Percentiles rank a stretch among this genome's conserved stretches.
These are phyloP conservation scores for Colletotrichum chrysophilum DNA, from an alignment of 2,329 filamentous ascomycete genomes.

Conservation along the genomic window DNA sequence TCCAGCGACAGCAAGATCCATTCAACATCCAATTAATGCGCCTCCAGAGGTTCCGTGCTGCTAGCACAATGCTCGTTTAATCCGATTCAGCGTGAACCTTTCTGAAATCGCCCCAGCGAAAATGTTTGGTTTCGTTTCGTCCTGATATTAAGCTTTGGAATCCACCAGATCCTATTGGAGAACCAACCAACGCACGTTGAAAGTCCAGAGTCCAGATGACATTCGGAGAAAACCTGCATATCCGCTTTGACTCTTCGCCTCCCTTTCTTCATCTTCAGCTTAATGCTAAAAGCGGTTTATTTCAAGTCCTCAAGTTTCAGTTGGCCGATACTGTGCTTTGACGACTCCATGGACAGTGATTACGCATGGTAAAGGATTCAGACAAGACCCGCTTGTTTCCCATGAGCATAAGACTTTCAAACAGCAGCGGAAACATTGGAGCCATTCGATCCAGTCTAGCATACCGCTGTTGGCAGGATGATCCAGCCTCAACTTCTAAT, in stretches of 20 bases:
- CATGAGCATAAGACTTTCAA: neutral
- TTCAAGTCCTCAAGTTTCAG: neutral
- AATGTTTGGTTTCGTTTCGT: neutral
- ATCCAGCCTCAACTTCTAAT: neutral
- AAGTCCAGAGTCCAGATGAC: neutral
- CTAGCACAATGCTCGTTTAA: neutral
- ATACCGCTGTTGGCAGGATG: neutral
- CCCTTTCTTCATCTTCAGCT: neutral
- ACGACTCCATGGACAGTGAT: neutral
- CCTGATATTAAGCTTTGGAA: neutral
- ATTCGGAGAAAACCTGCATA: neutral
- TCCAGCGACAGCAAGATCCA: neutral
- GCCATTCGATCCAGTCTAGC: neutral
- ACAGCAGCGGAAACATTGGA: neutral
- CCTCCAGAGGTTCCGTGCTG: neutral
- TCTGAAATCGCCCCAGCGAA: neutral
- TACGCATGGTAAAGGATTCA: neutral
- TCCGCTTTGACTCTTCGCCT: conserved; percentile 12
- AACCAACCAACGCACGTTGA: neutral
- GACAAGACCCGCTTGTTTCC: neutral
- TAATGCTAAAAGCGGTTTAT: neutral
- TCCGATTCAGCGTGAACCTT: neutral
- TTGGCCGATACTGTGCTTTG: neutral
- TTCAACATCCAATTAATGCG: neutral
- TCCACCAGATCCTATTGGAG: neutral